Base-by-base conservation (phyloP, 106 monocot genomes). In the Allium fistulosum region DNA sequence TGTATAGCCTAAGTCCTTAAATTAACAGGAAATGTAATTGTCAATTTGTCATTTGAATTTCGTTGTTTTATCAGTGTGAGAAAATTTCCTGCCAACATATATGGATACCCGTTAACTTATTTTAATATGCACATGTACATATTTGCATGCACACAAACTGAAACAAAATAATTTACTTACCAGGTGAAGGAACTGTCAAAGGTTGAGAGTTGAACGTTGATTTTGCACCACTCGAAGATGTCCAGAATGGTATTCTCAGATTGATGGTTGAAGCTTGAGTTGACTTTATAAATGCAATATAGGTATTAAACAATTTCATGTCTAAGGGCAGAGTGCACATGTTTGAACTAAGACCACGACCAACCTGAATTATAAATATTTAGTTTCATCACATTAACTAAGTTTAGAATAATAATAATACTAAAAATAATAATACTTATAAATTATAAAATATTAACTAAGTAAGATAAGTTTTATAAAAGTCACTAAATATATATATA, bases 1-100 rank as follows among this genome's bases (percentile, higher is more conserved):
- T 92, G 71, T 69, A 97, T 80, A 37, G 81, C 62, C 69, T 97
- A 91, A 17, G 87, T 83, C 63, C 86, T 78, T 65, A 97, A 72
- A 26, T 27, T 77, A 47, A 97, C 73, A 0, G 92, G 92, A 13
- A 92, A 75, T 16, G 67, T 63, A 45, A 97, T 78, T 11, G 8
- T 61, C 50, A 97, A 61, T 55, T 69, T 79, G 79, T 97, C 97
- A 49, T 71, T 70, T 56, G 88, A 68, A 69, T 51, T 63, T 89
- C 97, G 92, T 3, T 70, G 75, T 62, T 65, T 86, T 49, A 88
- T 73, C 46, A 97, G 27, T 14, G 82, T 80, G 51, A 97, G 66
- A 75, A 92, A 97, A 77, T 61, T 89, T 49, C 96, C 96, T 97
- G 89, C 17, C 2, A 17, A 11, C 11, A 11, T 52, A 52, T 52